Conservation (phyloP, 2,329 filamentous ascomycete species). For the Fusarium fujikuroi region DNA sequence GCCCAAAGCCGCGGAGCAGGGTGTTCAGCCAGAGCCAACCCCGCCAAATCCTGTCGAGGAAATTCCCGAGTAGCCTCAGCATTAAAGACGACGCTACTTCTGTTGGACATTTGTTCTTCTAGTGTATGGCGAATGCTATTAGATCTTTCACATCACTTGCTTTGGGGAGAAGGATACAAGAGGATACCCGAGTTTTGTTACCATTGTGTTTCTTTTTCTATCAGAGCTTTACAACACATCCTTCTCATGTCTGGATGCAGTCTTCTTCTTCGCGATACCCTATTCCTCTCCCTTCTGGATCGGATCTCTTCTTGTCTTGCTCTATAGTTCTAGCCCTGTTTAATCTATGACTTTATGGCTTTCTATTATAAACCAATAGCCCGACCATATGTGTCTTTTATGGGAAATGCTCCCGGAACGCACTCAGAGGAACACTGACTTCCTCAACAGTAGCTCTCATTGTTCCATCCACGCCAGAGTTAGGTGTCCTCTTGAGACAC, state of each 20-base stretch:
- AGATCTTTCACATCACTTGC: constrained; percentile 7
- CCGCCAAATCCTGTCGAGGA: background rate
- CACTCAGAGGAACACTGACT: constrained; percentile 54
- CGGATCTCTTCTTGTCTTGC: background rate
- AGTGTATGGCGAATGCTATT: constrained; percentile 10
- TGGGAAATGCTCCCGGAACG: constrained; percentile 51
- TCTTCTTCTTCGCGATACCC: constrained; percentile 42
- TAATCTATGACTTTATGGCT: constrained; percentile 34
- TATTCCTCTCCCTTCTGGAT: constrained; percentile 4
- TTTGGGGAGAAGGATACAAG: constrained; percentile 5
- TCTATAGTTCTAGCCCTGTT: constrained; percentile 34
- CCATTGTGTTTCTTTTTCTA: constrained; percentile 15
- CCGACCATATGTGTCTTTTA: background rate
- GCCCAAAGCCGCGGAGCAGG: background rate
- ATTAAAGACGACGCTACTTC: background rate
- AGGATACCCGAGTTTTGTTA: constrained; percentile 22
- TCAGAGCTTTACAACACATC: constrained; percentile 1
- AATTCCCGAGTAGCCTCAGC: constrained; percentile 10
- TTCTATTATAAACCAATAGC: background rate
- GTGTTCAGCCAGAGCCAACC: background rate
- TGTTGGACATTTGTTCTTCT: background rate
- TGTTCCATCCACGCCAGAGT: constrained; percentile 44
- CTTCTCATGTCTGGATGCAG: constrained; percentile 24
- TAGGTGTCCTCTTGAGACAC: constrained; percentile 58
- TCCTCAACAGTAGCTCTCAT: constrained; percentile 54